Base-by-base conservation (phyloP, 202 grass and related monocot genomes). In the Schoenoplectus tabernaemontani region DNA sequence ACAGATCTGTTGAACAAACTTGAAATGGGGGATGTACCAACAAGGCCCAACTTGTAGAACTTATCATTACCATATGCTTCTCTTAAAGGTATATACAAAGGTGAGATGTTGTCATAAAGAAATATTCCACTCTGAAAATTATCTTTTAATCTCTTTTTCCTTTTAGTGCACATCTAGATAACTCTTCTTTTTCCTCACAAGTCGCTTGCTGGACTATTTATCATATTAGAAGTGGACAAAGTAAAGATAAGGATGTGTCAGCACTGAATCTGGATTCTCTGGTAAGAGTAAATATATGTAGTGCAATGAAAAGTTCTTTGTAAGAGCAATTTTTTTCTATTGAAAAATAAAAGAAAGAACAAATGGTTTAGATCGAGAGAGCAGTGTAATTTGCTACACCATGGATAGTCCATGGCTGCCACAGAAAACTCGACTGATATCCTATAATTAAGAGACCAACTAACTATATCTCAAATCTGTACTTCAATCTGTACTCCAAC, bases 41-140 rank as follows among this genome's bases (percentile, higher is more conserved):
- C 57, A 78, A 16, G 36, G 19, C 42, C 39, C 54, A 48, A 65
- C 59, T 65, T 80, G 57, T 80, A 60, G 4, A 5, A 80, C 23
- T 64, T 80, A 65, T 80, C 42, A 64, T 80, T 80, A 53, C 42
- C 24, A 80, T 59, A 53, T 62, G 43, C 58, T 78, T 78, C 54
- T 78, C 48, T 37, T 15, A 33, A 80, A 80, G 28, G 36, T 8
- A 61, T 59, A 43, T 34, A 61, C 54, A 59, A 38, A 4, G 16
- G 41, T 48, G 78, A 22, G 58, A 80, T 80, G 39, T 50, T 80
- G 59, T 53, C 59, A 51, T 62, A 24, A 61, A 59, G 51, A 59
- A 60, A 61, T 62, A 79, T 79, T 62, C 76, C 54, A 60, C 15
- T 61, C 23, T 77, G 54, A 78, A 59, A 79, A 57, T 78, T 46